Evolutionary conservation across 2,329 filamentous ascomycete species (phyloP), one percentile per base, ranked within the genome.

Genomic region (Colletotrichum zoysiae): DNA sequence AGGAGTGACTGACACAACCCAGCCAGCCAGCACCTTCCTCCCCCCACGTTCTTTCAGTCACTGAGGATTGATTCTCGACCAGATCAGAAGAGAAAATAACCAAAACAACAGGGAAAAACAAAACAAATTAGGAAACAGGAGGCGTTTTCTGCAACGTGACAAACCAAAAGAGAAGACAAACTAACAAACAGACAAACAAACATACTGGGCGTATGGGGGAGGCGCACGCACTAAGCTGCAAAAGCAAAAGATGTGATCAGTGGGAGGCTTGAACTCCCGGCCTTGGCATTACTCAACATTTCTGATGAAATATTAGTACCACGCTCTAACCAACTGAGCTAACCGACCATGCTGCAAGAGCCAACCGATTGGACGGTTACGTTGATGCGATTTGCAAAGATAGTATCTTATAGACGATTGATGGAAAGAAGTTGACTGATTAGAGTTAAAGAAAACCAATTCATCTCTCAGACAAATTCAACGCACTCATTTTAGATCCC

Each of bases 241-340:
- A n/a, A 18, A 55, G 5, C 7, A 38, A 7, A 69, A 64, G 48
- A 0, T 1, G 2, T 71, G 69, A 71, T 71, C 69, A 71, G 69
- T 71, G 69, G 69, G 69, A 71, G 69, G 69, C 69, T 71, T 71
- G 69, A 71, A 71, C 69, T 71, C 69, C 69, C 69, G 69, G 59
- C 69, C 69, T 71, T 71, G 69, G 69, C 69, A 71, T 71, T 60
- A 71, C 65, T 8, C 12, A 50, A 71, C 30, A 69, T 59, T 46
- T 38, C 53, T 5, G 59, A 6, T 71, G 40, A 55, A 40, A 63
- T 71, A 71, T 71, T 71, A 71, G 69, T 71, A 71, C 69, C 69
- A 71, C 69, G 69, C 69, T 71, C 69, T 71, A 68, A 71, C 69
- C 69, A 71, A 71, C 69, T 71, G 69, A 71, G 65, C 69, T 71